Conservation (phyloP, 2,329 filamentous ascomycete species). For the Macrophomina tecta region DNA sequence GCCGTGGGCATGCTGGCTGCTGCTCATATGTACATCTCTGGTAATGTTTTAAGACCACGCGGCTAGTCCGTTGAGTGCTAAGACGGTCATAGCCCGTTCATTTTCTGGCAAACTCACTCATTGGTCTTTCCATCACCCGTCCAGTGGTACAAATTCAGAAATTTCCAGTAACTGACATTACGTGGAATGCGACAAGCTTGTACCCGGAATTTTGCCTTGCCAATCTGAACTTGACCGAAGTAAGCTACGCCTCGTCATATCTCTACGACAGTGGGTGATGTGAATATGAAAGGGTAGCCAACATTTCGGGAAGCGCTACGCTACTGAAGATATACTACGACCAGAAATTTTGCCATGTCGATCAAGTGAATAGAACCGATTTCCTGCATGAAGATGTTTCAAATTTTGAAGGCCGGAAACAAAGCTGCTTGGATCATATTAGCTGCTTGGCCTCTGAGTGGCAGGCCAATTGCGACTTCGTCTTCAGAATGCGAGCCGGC, state of each 20-base stretch:
- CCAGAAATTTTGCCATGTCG: neutral
- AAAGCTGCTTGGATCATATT: no score
- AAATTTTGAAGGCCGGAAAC: neutral
- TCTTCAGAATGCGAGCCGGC: slow-evolving; percentile 35
- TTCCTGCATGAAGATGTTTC: neutral
- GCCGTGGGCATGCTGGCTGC: neutral
- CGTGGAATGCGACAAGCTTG: neutral
- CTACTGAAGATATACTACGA: neutral
- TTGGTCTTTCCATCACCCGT: slow-evolving; percentile 32
- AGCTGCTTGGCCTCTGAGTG: neutral
- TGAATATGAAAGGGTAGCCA: neutral
- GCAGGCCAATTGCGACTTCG: slow-evolving; percentile 33
- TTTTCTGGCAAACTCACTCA: slow-evolving; percentile 40
- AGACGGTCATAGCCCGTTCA: slow-evolving; percentile 33
- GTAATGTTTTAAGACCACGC: neutral
- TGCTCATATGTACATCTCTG: slow-evolving; percentile 8
- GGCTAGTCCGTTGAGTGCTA: neutral
- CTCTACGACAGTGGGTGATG: neutral
- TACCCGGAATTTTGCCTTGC: neutral
- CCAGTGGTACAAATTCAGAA: neutral
- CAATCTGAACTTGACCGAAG: neutral
- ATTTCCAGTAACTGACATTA: no score
- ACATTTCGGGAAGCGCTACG: neutral
- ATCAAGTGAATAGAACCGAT: neutral
- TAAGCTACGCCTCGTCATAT: neutral